Evolutionary conservation across 108 stramenopile genomes (phyloP).

Genomic region (Asterionellopsis glacialis): DNA sequence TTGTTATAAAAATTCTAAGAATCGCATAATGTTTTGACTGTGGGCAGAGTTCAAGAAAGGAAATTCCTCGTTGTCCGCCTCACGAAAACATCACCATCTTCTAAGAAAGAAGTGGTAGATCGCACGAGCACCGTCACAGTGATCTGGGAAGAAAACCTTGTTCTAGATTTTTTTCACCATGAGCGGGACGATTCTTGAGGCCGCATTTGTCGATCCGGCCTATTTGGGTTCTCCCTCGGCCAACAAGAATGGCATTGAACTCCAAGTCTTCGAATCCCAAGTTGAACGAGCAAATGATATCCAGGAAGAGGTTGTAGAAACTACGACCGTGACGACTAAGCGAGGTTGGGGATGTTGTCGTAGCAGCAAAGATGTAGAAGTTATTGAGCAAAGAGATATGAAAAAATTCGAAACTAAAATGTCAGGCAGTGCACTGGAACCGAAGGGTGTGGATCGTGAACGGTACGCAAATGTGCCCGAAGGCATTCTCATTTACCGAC

Average conservation of each 20-base stretch:
- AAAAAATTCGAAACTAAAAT: too few relatives aligned
- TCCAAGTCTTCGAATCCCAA: constrained; percentile 48
- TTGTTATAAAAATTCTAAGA: too few relatives aligned
- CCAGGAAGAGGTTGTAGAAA: constrained; percentile 2
- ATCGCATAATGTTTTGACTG: too few relatives aligned
- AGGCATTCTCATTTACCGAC: constrained; percentile 74
- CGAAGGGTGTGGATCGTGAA: constrained; percentile 15
- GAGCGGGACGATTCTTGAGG: constrained; percentile 70
- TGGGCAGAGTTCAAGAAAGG: too few relatives aligned
- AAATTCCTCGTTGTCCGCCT: too few relatives aligned
- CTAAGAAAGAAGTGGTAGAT: too few relatives aligned
- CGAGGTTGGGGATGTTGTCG: not conserved
- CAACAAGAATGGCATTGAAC: constrained; percentile 71
- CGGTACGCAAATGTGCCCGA: constrained; percentile 69
- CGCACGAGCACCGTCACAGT: too few relatives aligned
- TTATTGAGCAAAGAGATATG: too few relatives aligned
- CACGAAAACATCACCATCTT: too few relatives aligned
- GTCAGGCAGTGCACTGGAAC: too few relatives aligned
- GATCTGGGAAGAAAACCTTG: too few relatives aligned
- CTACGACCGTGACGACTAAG: constrained; percentile 5
- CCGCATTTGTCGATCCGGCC: constrained; percentile 84
- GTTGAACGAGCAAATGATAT: constrained; percentile 32
- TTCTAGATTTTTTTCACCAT: not conserved
- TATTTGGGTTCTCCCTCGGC: constrained; percentile 70
- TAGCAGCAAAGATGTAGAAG: too few relatives aligned